A percentile compares a stretch with the other conserved stretches of the same genome.
These are phyloP conservation scores for Colletotrichum filicis DNA, from an alignment of 2,329 filamentous ascomycete species.

Conservation along the genomic window DNA sequence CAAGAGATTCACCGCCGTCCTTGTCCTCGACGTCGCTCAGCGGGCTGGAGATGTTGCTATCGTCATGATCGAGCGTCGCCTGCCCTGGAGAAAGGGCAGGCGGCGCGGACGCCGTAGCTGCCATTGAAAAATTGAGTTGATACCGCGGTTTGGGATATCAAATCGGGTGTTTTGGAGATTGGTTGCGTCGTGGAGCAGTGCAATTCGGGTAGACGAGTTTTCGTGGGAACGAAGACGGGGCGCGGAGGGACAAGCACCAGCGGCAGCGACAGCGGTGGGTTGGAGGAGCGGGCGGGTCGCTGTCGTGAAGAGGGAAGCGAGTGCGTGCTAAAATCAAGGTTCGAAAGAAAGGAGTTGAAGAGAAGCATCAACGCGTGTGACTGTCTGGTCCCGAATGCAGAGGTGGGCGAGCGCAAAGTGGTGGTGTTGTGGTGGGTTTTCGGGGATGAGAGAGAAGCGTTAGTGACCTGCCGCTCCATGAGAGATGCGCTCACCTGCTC, in stretches of 20 bases:
- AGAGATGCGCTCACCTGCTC: conserved; percentile 37
- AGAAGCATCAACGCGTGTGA: conserved; percentile 30
- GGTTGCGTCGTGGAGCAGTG: conserved; percentile 17
- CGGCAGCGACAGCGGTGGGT: conserved; percentile 26
- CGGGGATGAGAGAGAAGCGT: conserved; percentile 35
- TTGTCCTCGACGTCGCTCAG: conserved; percentile 91
- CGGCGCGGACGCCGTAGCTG: conserved; percentile 62
- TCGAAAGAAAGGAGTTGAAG: conserved; percentile 20
- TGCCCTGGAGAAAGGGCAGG: conserved; percentile 60
- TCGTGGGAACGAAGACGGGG: conserved; percentile 29
- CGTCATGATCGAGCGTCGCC: conserved; percentile 62
- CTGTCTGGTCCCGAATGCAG: conserved; percentile 13
- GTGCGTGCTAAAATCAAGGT: conserved; percentile 4
- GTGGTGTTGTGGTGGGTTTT: conserved; percentile 37
- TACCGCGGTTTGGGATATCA: conserved; percentile 9
- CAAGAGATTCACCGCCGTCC: conserved; percentile 74
- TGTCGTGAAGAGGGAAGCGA: conserved; percentile 20
- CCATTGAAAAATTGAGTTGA: conserved; percentile 52
- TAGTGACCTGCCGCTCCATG: conserved; percentile 36
- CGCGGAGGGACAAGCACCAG: conserved; percentile 31
- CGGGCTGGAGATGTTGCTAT: conserved; percentile 86
- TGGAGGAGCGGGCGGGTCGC: conserved; percentile 29
- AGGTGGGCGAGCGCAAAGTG: conserved; percentile 22
- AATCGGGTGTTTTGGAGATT: conserved; percentile 15
- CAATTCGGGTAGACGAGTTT: conserved; percentile 31